Conservation (phyloP, 2,329 filamentous ascomycete genomes). For the Beauveria sp. region DNA sequence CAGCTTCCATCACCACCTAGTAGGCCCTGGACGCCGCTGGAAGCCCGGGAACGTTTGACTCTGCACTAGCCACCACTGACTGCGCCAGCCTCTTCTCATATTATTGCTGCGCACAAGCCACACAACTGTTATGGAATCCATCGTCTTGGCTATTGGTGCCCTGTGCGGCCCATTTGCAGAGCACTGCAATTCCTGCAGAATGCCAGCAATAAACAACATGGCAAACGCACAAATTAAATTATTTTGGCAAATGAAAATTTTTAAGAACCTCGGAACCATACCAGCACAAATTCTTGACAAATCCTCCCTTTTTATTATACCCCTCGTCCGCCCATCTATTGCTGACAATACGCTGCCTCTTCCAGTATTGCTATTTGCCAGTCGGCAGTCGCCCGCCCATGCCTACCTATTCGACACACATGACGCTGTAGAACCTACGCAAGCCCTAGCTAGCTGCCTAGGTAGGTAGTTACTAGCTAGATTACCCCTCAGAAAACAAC, state of each 20-base stretch:
- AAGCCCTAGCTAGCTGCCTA: background rate
- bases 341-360: background rate
- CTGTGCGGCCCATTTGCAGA: too few relatives aligned
- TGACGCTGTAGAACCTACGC: background rate
- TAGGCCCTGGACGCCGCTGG: background rate
- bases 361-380: background rate
- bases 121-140: background rate
- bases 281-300: too few relatives aligned
- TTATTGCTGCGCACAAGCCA: conserved; percentile 1
- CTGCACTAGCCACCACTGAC: background rate
- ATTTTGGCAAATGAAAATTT: background rate
- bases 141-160: background rate
- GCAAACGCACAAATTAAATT: too few relatives aligned
- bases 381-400: background rate
- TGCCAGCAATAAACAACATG: too few relatives aligned
- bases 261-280: background rate
- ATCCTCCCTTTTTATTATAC: background rate
- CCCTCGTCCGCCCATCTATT: background rate
- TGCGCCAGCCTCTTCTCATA: background rate
- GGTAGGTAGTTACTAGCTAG: too few relatives aligned
- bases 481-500: too few relatives aligned
- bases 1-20: background rate
- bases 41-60: background rate
- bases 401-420: background rate
- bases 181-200: too few relatives aligned